Evolutionary conservation across 1,284 basidiomycete species (phyloP), one percentile per base, ranked within the genome.

Genomic region (Taiwanofungus camphoratus): DNA sequence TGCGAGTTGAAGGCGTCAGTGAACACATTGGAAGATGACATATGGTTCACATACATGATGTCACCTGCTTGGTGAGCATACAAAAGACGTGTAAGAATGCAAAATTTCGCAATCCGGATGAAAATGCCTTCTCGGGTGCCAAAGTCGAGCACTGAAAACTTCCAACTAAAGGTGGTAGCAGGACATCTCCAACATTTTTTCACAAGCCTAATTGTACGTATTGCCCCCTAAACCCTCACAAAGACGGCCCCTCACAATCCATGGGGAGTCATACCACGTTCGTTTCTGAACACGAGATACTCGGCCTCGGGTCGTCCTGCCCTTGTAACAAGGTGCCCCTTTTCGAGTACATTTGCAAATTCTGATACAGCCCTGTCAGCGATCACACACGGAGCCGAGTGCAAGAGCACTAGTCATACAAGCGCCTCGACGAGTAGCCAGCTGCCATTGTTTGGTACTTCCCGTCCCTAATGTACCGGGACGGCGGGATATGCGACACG

Each of bases 261-360:
- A 87, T 9, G 79, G 77, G 0, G 67, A 65, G 40, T 75, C 69
- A 45, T 75, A 74, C 79, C 84, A 87, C 65, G 79, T 77, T 44
- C 76, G 71, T 56, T 82, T 86, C 63, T 87, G 84, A 39, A 52
- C 84, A 82, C 55, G 87, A 82, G 3, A 77, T 74, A 5, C 86
- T 77, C 11, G 72, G 71, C 49, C 65, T 67, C n/a, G 68, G 66
- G 26, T 68, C 62, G 16, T 56, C 54, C 42, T 57, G 58, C 19
- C 58, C 58, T 5, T 53, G 46, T 57, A 51, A 63, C 50, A 41
- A 48, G 56, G 50, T 67, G 52, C 67, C 63, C 40, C 58, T 52
- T 22, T 59, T 57, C 9, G 54, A 56, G 38, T 58, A 61, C 1
- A 60, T 51, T 29, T 60, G 49, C 15, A 65, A 54, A 53, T 49